Evolutionary conservation across 2,329 filamentous ascomycete species (phyloP).

Genomic region (Xylaria arbuscula): DNA sequence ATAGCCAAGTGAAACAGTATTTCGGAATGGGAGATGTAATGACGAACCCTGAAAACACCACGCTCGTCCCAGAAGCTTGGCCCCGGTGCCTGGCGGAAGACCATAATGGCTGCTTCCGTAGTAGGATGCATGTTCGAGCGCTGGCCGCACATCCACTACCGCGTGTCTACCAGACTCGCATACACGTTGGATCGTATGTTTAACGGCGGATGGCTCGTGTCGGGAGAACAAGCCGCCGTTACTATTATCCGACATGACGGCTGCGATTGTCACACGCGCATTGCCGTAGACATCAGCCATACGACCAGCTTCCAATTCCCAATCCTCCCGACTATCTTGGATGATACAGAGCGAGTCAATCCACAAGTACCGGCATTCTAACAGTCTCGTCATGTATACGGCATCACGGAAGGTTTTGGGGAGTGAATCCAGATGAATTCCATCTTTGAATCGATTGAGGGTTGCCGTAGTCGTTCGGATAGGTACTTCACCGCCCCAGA

Average conservation of each 20-base stretch:
- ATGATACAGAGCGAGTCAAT: constrained; percentile 21
- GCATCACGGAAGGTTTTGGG: constrained; percentile 40
- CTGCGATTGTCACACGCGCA: constrained; percentile 37
- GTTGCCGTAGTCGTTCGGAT: constrained; percentile 31
- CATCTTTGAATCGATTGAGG: constrained; percentile 28
- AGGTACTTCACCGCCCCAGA: constrained; percentile 39
- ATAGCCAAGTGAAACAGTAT: background rate
- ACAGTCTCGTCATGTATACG: constrained; percentile 26
- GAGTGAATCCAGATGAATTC: constrained; percentile 35
- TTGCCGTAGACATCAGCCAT: constrained; percentile 41
- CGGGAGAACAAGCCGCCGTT: constrained; percentile 36
- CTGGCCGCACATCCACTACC: constrained; percentile 34
- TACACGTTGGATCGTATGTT: constrained; percentile 25
- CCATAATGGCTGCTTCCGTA: constrained; percentile 33
- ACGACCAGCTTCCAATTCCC: constrained; percentile 34
- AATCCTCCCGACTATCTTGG: constrained; percentile 35
- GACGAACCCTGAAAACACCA: constrained; percentile 43
- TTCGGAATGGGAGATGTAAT: background rate
- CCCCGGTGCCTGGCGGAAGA: constrained; percentile 23
- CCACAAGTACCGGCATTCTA: constrained; percentile 39
- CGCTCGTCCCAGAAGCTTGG: constrained; percentile 34
- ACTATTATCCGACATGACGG: constrained; percentile 35
- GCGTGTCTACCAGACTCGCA: background rate
- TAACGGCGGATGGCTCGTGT: constrained; percentile 28
- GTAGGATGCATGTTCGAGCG: constrained; percentile 37